Evolutionary conservation across 345 rosid genomes (phyloP).

Genomic region (Eucalyptus guilfoylei): DNA sequence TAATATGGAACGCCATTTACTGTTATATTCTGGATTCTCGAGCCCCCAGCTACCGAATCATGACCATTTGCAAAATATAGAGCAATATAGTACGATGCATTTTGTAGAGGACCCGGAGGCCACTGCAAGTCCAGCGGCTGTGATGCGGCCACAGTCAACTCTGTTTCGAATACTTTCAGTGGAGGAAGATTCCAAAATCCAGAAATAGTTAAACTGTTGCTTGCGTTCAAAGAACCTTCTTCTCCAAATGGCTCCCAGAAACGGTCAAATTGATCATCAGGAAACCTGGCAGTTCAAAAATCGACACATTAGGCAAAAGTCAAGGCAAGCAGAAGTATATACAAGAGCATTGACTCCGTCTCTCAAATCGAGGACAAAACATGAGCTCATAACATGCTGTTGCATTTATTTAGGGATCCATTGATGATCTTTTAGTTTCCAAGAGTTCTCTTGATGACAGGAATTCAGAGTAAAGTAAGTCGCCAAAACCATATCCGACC

Average conservation of each 20-base stretch:
- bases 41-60: conserved; percentile 9
- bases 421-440: neutral
- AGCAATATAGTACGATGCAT: conserved; percentile 50
- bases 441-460: neutral
- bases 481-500: neutral
- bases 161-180: conserved; percentile 56
- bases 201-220: conserved; percentile 36
- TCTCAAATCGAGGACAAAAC: neutral
- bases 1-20: conserved; percentile 52
- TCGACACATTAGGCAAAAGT: neutral
- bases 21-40: conserved; percentile 40
- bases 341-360: neutral
- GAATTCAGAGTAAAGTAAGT: neutral
- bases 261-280: conserved; percentile 74
- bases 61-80: conserved; percentile 65
- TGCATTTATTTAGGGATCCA: neutral
- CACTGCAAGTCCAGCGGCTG: conserved; percentile 51
- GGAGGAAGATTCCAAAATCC: conserved; percentile 97
- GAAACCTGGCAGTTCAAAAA: conserved; percentile 31
- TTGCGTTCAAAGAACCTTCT: conserved; percentile 7
- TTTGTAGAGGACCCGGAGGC: conserved; percentile 42
- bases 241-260: conserved; percentile 57
- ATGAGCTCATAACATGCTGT: neutral
- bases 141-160: conserved; percentile 18
- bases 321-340: neutral